Conservation (phyloP, 225 moss, liverwort and hornwort genomes). For the Marchantia paleacea region DNA sequence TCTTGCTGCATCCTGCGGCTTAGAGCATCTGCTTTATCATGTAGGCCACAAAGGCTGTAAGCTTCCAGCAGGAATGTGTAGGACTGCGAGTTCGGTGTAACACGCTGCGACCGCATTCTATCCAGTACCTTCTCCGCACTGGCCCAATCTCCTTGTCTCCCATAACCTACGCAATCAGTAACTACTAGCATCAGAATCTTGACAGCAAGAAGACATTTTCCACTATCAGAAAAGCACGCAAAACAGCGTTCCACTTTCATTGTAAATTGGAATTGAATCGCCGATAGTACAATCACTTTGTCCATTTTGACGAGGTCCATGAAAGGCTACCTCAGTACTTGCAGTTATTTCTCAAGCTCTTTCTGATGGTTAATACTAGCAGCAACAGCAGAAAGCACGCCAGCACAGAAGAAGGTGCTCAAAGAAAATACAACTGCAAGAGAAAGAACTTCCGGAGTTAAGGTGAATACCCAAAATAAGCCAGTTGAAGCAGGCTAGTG, state of each 20-base stretch:
- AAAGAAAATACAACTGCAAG: background rate
- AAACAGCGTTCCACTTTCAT: background rate
- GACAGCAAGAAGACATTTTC: background rate
- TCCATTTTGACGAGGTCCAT: background rate
- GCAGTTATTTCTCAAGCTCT: background rate
- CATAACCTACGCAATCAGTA: constrained; percentile 58
- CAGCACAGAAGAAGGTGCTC: background rate
- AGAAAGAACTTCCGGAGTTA: background rate
- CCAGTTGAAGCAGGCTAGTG: constrained; percentile 85
- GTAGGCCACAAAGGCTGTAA: constrained; percentile 73
- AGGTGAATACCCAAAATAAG: constrained; percentile 67
- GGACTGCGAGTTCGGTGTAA: constrained; percentile 65
- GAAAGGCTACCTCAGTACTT: background rate
- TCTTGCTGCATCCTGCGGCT: constrained; percentile 57
- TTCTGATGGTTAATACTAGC: background rate
- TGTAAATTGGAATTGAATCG: background rate
- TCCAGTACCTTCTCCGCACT: constrained; percentile 61
- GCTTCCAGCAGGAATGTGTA: constrained; percentile 82
- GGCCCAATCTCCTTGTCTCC: constrained; percentile 85
- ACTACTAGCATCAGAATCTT: background rate
- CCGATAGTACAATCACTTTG: no score
- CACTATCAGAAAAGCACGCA: no score
- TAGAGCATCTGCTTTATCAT: constrained; percentile 64
- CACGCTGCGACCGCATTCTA: constrained; percentile 53
- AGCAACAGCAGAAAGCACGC: background rate